A percentile compares a stretch with the other conserved stretches of the same genome.
phyloP scores from a whole-genome alignment of 805 yeast species.

The Cephaloascus albidus region DNA sequence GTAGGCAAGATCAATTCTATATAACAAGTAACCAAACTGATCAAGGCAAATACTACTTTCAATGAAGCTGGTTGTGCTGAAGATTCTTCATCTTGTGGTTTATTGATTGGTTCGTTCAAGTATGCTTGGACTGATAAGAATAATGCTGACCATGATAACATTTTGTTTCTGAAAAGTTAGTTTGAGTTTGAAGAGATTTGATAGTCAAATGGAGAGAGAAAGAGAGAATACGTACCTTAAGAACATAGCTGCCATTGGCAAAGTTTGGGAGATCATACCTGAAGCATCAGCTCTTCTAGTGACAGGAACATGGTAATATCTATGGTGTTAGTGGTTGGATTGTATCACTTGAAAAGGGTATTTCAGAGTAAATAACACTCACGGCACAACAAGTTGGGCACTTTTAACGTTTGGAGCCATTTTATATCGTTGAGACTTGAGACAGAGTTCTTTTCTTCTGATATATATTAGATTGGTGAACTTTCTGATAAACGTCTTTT shows the following conservation, averaged over 20 bases:
- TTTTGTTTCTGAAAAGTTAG: slow-evolving; percentile 27
- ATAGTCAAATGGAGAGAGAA: not conserved
- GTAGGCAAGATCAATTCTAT: slow-evolving; percentile 41
- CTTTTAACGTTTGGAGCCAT: not conserved
- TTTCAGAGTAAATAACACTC: not conserved
- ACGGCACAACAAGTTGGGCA: not conserved
- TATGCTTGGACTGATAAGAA: slow-evolving; percentile 39
- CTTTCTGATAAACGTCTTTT: no score
- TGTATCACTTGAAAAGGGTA: slow-evolving; percentile 2
- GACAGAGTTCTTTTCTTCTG: no score
- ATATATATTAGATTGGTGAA: no score
- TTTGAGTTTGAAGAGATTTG: not conserved
- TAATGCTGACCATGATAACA: slow-evolving; percentile 47
- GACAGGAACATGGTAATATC: slow-evolving; percentile 41
- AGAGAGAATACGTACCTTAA: slow-evolving; percentile 27
- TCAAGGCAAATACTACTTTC: slow-evolving; percentile 32
- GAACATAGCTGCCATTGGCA: slow-evolving; percentile 66
- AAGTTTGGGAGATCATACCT: slow-evolving; percentile 41
- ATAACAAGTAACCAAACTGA: slow-evolving; percentile 45
- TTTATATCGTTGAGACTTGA: no score
- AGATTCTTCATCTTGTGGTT: slow-evolving; percentile 13
- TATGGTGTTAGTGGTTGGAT: slow-evolving; percentile 5
- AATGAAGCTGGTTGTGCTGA: slow-evolving; percentile 36
- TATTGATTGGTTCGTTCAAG: slow-evolving; percentile 31
- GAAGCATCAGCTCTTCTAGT: slow-evolving; percentile 35